Percentiles rank a stretch among this genome's conserved stretches.
phyloP scores from a whole-genome alignment of 2,329 filamentous ascomycete species.

The Aspergillus sp. region DNA sequence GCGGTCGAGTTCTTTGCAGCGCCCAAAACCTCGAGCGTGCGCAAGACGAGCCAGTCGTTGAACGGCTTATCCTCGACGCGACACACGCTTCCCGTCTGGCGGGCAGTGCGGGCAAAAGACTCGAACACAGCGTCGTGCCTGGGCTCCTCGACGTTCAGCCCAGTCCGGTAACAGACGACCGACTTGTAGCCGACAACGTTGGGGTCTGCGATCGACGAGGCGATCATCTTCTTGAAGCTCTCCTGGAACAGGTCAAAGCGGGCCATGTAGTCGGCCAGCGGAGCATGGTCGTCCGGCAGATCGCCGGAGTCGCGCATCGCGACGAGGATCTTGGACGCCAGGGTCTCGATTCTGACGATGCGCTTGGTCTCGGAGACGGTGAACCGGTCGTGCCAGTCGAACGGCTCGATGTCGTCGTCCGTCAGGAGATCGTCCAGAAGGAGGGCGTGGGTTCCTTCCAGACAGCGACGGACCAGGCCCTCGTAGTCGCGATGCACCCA shows the following conservation, averaged over 20 bases:
- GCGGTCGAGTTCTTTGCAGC: slow-evolving; percentile 26
- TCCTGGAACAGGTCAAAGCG: slow-evolving; percentile 16
- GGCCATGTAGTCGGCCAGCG: slow-evolving; percentile 3
- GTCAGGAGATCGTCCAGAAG: slow-evolving; percentile 71
- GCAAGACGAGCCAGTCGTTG: slow-evolving; percentile 61
- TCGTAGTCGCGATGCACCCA: slow-evolving; percentile 43
- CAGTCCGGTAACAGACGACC: slow-evolving; percentile 71
- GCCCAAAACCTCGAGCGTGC: slow-evolving; percentile 51
- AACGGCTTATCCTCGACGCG: slow-evolving; percentile 52
- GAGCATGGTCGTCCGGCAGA: slow-evolving; percentile 22
- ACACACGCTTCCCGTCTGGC: slow-evolving; percentile 18
- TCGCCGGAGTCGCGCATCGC: slow-evolving; percentile 28
- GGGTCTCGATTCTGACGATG: slow-evolving; percentile 67
- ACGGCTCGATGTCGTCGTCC: slow-evolving; percentile 47
- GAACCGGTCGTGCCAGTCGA: slow-evolving; percentile 57
- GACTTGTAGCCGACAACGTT: slow-evolving; percentile 74
- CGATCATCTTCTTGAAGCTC: slow-evolving; percentile 38
- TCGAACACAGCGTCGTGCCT: slow-evolving; percentile 32
- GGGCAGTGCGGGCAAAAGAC: slow-evolving; percentile 19
- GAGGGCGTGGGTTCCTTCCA: slow-evolving; percentile 62
- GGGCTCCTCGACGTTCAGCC: slow-evolving; percentile 53
- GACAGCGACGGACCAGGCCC: slow-evolving; percentile 53
- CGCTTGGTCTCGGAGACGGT: slow-evolving; percentile 56
- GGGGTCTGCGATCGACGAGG: slow-evolving; percentile 50
- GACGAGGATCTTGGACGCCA: slow-evolving; percentile 56